Base-by-base conservation (phyloP, 2,329 filamentous ascomycete species). In the Scedosporium apiospermum region DNA sequence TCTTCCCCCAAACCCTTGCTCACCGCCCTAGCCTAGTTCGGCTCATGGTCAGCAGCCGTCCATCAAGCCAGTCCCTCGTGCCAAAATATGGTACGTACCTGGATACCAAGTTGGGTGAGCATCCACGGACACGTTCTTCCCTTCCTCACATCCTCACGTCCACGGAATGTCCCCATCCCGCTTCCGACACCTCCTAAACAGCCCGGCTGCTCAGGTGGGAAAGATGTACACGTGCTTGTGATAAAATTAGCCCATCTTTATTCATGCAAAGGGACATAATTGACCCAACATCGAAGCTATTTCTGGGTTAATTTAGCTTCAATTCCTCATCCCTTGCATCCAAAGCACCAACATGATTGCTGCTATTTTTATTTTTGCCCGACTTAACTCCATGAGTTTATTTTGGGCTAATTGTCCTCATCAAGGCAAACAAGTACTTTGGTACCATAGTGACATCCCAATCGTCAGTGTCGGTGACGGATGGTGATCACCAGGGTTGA, bases 201-300 rank as follows among this genome's bases (percentile, higher is more conserved):
- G 42, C 42, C 42, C 30, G 30, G 30, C 42, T 46, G 18, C 42
- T 18, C 16, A 46, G 42, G 16, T 46, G 42, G 42, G 16, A 16
- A 46, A 46, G 12, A 46, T 18, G 42, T 7, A 46, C 16, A 18
- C 42, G 42, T 46, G 18, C 42, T 18, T 46, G 42, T 16, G 49
- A 53, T 26, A 53, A 53, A 53, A 53, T 53, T 53, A 53, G 49
- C 49, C 49, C 49, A 53, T 21, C n/a, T 53, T 53, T 53, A 53
- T 12, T 53, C 6, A 34, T 21, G 14, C 16, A 46, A 46, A 16
- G 42, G 42, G 7, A 23, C 49, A 53, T 23, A 53, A 53, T 53
- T 53, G 23, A 21, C 49, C 49, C 49, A 53, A 21, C 10, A 7
- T 53, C 6, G n/a, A 6, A 53, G n/a, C 49, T 21, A 16, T 21